A percentile compares a stretch with the other conserved stretches of the same genome.
Conservation (phyloP, 2,329 filamentous ascomycete genomes). For the Colletotrichum tanaceti region DNA sequence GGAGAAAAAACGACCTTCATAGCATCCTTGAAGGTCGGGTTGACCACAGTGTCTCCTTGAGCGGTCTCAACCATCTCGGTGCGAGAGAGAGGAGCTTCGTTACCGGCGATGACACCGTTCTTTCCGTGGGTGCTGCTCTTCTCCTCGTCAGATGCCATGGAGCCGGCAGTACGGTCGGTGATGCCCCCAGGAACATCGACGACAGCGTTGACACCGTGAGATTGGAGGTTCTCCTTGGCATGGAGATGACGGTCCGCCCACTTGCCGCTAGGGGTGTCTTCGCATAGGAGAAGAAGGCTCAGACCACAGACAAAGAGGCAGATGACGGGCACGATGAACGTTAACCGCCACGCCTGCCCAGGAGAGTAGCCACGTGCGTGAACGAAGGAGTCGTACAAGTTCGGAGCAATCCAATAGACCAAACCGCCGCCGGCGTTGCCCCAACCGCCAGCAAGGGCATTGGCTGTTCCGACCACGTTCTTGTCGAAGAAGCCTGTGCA, state of each 20-base stretch:
- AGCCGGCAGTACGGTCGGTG: constrained; percentile 53
- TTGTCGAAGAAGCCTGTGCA: constrained; percentile 94
- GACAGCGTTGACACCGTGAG: constrained; percentile 61
- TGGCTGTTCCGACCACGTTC: constrained; percentile 89
- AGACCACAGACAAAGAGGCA: constrained; percentile 75
- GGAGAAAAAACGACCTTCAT: constrained; percentile 60
- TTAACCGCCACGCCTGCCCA: constrained; percentile 83
- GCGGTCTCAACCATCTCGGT: constrained; percentile 66
- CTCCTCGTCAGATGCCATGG: constrained; percentile 47
- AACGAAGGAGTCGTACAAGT: constrained; percentile 78
- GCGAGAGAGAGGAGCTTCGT: constrained; percentile 60
- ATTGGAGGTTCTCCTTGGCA: constrained; percentile 63
- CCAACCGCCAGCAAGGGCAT: constrained; percentile 84
- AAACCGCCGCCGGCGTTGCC: constrained; percentile 91
- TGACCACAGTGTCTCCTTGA: constrained; percentile 63
- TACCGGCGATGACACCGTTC: constrained; percentile 51
- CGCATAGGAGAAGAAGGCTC: constrained; percentile 77
- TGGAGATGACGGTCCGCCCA: constrained; percentile 79
- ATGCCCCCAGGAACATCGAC: constrained; percentile 64
- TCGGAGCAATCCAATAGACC: no score
- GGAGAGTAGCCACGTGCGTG: constrained; percentile 66
- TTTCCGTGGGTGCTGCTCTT: constrained; percentile 52
- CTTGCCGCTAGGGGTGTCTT: constrained; percentile 84
- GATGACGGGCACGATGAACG: constrained; percentile 86
- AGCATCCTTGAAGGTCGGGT: constrained; percentile 66